Conservation (phyloP, 2,329 filamentous ascomycete species). For the Colletotrichum caudatum region DNA sequence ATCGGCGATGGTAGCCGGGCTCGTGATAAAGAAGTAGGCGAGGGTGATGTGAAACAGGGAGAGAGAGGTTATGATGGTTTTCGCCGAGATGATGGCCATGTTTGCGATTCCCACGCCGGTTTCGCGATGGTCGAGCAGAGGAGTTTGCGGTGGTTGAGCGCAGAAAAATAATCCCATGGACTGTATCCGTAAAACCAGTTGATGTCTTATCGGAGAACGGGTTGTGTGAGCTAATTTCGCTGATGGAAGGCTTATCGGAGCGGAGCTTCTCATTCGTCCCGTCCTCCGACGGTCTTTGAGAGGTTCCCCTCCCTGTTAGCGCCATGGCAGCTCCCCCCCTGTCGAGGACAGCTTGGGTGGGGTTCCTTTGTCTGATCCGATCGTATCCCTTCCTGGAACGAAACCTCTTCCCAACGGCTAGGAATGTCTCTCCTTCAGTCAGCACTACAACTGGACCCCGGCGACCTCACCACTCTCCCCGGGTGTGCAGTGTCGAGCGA, state of each 20-base stretch:
- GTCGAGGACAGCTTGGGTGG: conserved; percentile 16
- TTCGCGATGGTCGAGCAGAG: background rate
- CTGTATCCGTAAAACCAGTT: background rate
- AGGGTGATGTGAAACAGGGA: conserved; percentile 87
- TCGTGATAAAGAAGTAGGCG: conserved; percentile 85
- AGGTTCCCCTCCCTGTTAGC: conserved; percentile 24
- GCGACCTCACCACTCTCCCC: background rate
- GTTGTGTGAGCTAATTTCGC: conserved; percentile 17
- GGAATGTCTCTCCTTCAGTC: background rate
- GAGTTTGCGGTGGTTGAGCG: conserved; percentile 7
- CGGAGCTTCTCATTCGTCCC: conserved; percentile 33
- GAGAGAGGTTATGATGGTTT: conserved; percentile 83
- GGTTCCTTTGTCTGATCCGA: conserved; percentile 11
- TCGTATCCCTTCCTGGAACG: conserved; percentile 7
- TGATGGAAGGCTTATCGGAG: conserved; percentile 30
- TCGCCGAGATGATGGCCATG: conserved; percentile 87
- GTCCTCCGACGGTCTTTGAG: conserved; percentile 3
- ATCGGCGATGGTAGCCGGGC: conserved; percentile 78
- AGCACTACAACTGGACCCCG: background rate
- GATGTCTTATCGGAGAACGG: conserved; percentile 35
- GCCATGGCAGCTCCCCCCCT: background rate
- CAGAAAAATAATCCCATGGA: conserved; percentile 13
- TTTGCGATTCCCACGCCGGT: conserved; percentile 40
- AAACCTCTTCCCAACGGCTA: background rate
- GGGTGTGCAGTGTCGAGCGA: background rate